Evolutionary conservation across 768 basidiomycete species (phyloP).

Genomic region (Grammothele lineata): DNA sequence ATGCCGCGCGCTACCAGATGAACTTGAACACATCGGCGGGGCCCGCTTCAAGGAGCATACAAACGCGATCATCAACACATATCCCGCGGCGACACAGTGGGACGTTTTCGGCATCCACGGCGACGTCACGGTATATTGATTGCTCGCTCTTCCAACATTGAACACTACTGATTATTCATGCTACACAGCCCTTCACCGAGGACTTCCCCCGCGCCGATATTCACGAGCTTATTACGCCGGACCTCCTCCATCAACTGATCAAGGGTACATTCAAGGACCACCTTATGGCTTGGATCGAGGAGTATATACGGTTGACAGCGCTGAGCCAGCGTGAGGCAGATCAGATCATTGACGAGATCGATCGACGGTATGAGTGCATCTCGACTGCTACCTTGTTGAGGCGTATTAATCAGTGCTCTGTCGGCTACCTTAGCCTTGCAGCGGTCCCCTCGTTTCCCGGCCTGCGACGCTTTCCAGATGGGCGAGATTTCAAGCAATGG

Average conservation of each 20-base stretch:
- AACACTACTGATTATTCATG: no score
- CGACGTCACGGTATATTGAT: no score
- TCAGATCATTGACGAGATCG: constrained; percentile 12
- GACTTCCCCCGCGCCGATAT: constrained; percentile 21
- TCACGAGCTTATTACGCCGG: constrained; percentile 12
- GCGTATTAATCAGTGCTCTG: no score
- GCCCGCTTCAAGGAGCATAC: no score
- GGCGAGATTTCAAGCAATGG: constrained; percentile 25
- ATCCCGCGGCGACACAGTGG: no score
- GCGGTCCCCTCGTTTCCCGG: constrained; percentile 17
- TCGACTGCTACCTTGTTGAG: neutral
- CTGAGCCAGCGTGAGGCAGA: neutral
- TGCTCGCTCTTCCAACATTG: no score
- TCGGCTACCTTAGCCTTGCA: constrained; percentile 17
- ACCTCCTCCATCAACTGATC: constrained; percentile 20
- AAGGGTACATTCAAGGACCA: constrained; percentile 23
- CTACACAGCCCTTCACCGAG: constrained; percentile 16
- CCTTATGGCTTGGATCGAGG: constrained; percentile 9
- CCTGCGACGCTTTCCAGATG: constrained; percentile 19
- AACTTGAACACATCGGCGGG: constrained; percentile 1
- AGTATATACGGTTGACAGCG: constrained; percentile 10
- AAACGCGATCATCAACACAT: no score
- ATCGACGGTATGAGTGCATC: constrained; percentile 7
- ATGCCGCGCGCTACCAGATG: constrained; percentile 2
- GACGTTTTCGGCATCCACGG: no score